Evolutionary conservation across 306 rosid species (phyloP).

Genomic region (Inga leiocalycina): DNA sequence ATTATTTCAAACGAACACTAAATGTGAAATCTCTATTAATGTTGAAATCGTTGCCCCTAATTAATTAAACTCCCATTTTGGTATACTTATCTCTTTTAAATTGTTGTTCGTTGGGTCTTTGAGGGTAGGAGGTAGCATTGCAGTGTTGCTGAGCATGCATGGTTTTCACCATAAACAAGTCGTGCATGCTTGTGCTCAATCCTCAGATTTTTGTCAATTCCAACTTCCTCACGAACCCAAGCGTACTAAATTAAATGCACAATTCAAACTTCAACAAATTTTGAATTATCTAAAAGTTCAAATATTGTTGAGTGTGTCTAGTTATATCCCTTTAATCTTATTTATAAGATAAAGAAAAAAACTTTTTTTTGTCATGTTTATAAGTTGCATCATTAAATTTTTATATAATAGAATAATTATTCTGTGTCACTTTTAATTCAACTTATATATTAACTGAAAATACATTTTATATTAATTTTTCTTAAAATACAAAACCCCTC

Average conservation of each 20-base stretch:
- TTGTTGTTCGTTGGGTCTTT: background rate
- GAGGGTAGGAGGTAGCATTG: too few relatives aligned
- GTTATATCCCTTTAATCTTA: too few relatives aligned
- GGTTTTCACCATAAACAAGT: conserved; percentile 20
- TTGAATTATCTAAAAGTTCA: background rate
- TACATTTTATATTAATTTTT: too few relatives aligned
- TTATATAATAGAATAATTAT: too few relatives aligned
- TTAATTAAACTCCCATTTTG: background rate
- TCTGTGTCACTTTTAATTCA: too few relatives aligned
- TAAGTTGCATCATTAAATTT: too few relatives aligned
- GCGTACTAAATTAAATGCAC: background rate
- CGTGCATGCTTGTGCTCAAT: conserved; percentile 28
- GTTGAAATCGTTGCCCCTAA: conserved; percentile 8
- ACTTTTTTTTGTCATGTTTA: too few relatives aligned
- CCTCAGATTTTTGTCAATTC: conserved; percentile 28
- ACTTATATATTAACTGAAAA: too few relatives aligned
- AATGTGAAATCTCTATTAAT: background rate
- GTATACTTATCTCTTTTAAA: background rate
- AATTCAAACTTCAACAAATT: background rate
- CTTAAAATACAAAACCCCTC: too few relatives aligned
- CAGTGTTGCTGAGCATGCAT: too few relatives aligned
- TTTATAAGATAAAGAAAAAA: too few relatives aligned
- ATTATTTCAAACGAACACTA: too few relatives aligned
- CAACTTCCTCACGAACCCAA: conserved; percentile 26
- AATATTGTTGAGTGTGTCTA: background rate